Percentiles rank a stretch among this genome's conserved stretches.
Conservation (phyloP, 305 asterid species). For the Striga hermonthica region DNA sequence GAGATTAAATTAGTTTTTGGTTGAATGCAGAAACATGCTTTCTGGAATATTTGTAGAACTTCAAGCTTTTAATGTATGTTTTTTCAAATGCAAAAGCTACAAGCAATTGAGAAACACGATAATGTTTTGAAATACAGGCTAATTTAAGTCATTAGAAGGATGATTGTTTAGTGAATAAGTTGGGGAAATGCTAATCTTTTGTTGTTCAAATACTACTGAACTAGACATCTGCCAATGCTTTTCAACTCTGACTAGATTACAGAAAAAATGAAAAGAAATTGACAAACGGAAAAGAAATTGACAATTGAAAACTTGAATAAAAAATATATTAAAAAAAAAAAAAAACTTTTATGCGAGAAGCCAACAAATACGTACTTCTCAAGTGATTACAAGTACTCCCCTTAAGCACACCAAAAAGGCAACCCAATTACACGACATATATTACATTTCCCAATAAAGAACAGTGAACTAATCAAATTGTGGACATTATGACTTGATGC, state of each 20-base stretch:
- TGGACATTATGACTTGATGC: neutral
- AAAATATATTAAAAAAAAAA: neutral
- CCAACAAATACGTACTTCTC: neutral
- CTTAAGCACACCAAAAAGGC: neutral
- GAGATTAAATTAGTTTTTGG: slow-evolving; percentile 28
- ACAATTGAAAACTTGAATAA: neutral
- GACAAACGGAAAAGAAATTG: neutral
- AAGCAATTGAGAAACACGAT: neutral
- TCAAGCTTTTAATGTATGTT: neutral
- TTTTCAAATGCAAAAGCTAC: neutral
- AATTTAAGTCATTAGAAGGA: neutral
- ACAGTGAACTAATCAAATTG: neutral
- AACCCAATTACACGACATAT: too few relatives aligned
- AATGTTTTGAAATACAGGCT: neutral
- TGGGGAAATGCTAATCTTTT: neutral
- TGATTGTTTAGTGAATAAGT: neutral
- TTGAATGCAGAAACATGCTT: slow-evolving; percentile 19
- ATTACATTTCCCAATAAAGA: slow-evolving; percentile 8
- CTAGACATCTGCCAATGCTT: neutral
- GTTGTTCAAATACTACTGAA: too few relatives aligned
- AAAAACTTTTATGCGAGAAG: neutral
- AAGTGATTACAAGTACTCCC: neutral
- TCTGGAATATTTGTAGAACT: neutral
- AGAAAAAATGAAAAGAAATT: neutral
- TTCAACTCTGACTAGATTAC: neutral